Conservation (phyloP, 139 green algal genomes). For the Coelastrella sp. region DNA sequence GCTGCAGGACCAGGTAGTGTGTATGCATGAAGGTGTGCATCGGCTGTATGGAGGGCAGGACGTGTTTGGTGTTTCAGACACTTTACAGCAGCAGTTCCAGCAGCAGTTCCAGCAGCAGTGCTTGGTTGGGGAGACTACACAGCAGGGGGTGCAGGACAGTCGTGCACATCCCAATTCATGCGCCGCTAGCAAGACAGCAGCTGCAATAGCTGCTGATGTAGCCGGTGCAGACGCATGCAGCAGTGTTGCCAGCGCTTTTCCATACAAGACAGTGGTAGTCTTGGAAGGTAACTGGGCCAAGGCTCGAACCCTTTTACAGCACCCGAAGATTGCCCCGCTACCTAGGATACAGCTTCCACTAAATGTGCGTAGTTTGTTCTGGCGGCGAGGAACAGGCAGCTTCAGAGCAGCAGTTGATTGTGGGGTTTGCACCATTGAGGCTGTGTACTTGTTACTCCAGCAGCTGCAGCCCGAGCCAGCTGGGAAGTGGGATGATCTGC, state of each 20-base stretch:
- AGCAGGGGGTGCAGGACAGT: background rate
- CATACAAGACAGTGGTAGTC: constrained; percentile 21
- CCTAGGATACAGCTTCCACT: constrained; percentile 31
- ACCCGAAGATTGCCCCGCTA: constrained; percentile 22
- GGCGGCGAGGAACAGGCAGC: constrained; percentile 33
- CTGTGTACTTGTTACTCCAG: constrained; percentile 22
- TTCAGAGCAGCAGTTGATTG: constrained; percentile 38
- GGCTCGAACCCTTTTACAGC: constrained; percentile 11
- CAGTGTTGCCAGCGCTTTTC: background rate
- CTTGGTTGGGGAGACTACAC: too few species aligned
- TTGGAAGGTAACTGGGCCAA: constrained; percentile 45
- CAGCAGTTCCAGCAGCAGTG: background rate
- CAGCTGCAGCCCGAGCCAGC: background rate
- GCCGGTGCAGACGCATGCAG: background rate
- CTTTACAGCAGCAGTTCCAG: background rate
- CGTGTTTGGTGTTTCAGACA: background rate
- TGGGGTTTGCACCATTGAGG: constrained; percentile 48
- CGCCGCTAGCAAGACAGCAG: background rate
- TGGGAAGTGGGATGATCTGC: background rate
- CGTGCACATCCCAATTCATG: too few species aligned
- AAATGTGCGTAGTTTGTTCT: constrained; percentile 31
- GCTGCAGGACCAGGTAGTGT: too few species aligned
- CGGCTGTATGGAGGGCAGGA: background rate
- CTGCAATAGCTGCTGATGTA: background rate
- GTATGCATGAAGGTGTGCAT: too few species aligned